A percentile compares a stretch with the other conserved stretches of the same genome.
Evolutionary conservation across 2,329 filamentous ascomycete genomes (phyloP).

Genomic region (Neocatenulostroma microsporum): DNA sequence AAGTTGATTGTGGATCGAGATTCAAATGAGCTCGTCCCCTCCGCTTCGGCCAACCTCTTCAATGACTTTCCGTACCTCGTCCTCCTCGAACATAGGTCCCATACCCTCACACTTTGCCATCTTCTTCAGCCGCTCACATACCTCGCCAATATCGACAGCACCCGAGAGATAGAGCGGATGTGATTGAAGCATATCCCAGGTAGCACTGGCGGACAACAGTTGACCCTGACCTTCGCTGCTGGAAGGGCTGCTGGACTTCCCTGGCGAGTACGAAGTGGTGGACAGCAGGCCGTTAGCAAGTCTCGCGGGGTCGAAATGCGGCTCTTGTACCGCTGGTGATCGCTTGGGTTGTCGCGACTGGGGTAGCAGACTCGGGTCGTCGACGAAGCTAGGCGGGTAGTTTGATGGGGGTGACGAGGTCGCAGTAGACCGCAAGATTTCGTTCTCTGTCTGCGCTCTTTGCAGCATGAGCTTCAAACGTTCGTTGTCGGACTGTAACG

Average conservation of each 20-base stretch:
- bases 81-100: conserved; percentile 76
- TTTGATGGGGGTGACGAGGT: conserved; percentile 38
- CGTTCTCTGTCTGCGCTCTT: conserved; percentile 80
- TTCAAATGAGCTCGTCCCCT: conserved; percentile 59
- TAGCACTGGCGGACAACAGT: conserved; percentile 65
- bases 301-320: conserved; percentile 9
- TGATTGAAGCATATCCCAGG: conserved; percentile 82
- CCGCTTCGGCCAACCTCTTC: conserved; percentile 68
- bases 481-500: conserved; percentile 75
- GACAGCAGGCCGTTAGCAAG: conserved; percentile 17
- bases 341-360: conserved; percentile 14
- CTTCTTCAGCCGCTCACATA: conserved; percentile 69
- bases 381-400: conserved; percentile 33
- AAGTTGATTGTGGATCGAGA: no score
- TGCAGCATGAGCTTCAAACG: conserved; percentile 76
- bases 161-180: conserved; percentile 71
- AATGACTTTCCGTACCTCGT: conserved; percentile 64
- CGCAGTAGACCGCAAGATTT: conserved; percentile 78
- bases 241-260: conserved; percentile 6
- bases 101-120: conserved; percentile 76
- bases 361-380: conserved; percentile 20
- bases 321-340: conserved; percentile 11
- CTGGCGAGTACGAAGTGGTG: conserved; percentile 12
- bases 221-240: conserved; percentile 38
- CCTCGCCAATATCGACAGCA: conserved; percentile 69